Evolutionary conservation across 2,329 filamentous ascomycete genomes (phyloP).

Genomic region (Rhexocercosporidium sp.): DNA sequence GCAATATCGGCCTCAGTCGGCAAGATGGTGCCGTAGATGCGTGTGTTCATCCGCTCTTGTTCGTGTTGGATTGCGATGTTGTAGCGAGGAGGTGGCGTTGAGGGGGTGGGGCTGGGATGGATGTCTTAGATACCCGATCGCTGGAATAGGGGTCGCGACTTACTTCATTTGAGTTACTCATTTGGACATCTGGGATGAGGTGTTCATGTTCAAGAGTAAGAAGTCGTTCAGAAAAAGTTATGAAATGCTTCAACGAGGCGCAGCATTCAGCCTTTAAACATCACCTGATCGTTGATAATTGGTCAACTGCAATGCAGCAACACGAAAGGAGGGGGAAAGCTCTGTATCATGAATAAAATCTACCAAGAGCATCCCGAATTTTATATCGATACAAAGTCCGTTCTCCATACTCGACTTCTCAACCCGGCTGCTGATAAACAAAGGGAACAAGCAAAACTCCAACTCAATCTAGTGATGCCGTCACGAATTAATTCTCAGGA

Average conservation of each 20-base stretch:
- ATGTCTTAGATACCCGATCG: neutral
- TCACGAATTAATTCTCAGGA: neutral
- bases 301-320: neutral
- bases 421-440: neutral
- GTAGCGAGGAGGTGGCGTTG: neutral
- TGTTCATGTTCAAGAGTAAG: neutral
- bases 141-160: neutral
- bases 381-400: conserved; percentile 5
- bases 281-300: neutral
- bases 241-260: neutral
- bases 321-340: neutral
- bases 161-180: neutral
- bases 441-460: neutral
- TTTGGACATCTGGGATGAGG: neutral
- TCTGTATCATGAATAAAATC: conserved; percentile 11
- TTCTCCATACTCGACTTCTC: neutral
- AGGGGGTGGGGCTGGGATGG: too few species aligned
- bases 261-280: neutral
- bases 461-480: neutral
- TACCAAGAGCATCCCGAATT: conserved; percentile 4
- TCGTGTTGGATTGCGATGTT: neutral
- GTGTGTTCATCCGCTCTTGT: neutral
- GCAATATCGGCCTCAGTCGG: neutral
- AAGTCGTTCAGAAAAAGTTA: neutral
- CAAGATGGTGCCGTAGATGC: neutral